A percentile compares a stretch with the other conserved stretches of the same genome.
These are phyloP conservation scores for Lipomyces orientalis DNA, from an alignment of 805 yeast species.

Conservation along the genomic window DNA sequence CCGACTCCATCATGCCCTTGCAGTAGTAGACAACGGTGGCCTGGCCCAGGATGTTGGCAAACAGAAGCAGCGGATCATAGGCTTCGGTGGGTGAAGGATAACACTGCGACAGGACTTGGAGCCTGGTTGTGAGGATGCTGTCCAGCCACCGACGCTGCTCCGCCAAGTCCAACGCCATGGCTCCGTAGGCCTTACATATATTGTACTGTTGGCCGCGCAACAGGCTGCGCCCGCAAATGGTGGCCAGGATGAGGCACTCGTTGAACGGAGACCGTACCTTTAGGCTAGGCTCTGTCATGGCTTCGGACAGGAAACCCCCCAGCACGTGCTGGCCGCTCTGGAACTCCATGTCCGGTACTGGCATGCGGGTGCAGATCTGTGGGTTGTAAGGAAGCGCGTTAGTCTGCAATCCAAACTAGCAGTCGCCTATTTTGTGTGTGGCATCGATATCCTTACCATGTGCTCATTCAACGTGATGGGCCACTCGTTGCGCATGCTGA, in stretches of 20 bases:
- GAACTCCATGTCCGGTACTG: neutral
- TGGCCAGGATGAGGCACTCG: neutral
- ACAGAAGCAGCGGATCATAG: neutral
- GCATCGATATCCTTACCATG: neutral
- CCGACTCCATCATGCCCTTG: neutral
- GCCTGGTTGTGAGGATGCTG: neutral
- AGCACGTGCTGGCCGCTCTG: neutral
- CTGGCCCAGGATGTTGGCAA: neutral
- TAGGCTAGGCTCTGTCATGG: neutral
- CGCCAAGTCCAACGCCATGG: neutral
- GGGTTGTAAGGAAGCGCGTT: neutral
- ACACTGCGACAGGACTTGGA: neutral
- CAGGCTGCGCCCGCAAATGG: neutral
- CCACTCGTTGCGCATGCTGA: neutral
- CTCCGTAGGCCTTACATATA: neutral
- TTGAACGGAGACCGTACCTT: neutral
- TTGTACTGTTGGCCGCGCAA: neutral
- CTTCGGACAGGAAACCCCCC: neutral
- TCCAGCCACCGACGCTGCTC: conserved; percentile 1
- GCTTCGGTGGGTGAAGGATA: neutral
- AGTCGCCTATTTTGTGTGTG: neutral
- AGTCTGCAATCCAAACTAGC: neutral
- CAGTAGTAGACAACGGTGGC: neutral
- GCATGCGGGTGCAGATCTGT: neutral
- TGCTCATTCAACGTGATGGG: neutral